Conservation (phyloP, 2,329 filamentous ascomycete genomes). For the Pseudogymnoascus sp. region DNA sequence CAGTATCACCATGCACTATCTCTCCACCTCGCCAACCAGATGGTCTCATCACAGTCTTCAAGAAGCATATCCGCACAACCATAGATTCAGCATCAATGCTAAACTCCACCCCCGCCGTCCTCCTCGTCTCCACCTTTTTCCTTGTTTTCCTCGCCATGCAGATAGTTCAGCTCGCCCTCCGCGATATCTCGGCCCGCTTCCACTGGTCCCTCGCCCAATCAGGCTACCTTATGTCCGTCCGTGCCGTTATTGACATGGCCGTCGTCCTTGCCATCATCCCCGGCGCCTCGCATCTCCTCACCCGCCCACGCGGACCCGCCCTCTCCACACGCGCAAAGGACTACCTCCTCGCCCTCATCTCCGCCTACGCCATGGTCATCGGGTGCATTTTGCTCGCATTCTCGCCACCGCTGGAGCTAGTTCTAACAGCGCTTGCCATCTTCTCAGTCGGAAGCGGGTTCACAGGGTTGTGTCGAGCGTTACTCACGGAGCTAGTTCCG, state of each 20-base stretch:
- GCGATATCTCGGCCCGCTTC: constrained; percentile 25
- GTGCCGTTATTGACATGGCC: constrained; percentile 21
- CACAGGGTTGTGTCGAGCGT: constrained; percentile 14
- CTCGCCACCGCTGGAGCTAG: constrained; percentile 18
- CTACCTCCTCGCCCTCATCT: constrained; percentile 20
- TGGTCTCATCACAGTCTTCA: constrained; percentile 8
- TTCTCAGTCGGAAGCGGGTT: constrained; percentile 23
- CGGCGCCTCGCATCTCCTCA: constrained; percentile 18
- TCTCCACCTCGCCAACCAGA: not conserved
- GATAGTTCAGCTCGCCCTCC: constrained; percentile 17
- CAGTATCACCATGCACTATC: not conserved
- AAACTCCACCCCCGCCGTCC: constrained; percentile 20
- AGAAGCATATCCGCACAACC: constrained; percentile 15
- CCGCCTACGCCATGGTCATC: constrained; percentile 17
- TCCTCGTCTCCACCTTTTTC: constrained; percentile 25
- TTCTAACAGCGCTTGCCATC: constrained; percentile 19
- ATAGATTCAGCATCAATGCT: constrained; percentile 20
- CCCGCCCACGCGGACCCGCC: not conserved
- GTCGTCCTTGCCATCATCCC: constrained; percentile 21
- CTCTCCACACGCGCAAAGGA: constrained; percentile 20
- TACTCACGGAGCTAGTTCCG: constrained; percentile 23
- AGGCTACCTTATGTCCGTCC: constrained; percentile 22
- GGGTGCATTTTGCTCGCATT: constrained; percentile 9
- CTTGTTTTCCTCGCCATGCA: constrained; percentile 14
- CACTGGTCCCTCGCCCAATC: constrained; percentile 19